phyloP scores from a whole-genome alignment of 331 rosid species.

The Erythrophleum ivorense region DNA sequence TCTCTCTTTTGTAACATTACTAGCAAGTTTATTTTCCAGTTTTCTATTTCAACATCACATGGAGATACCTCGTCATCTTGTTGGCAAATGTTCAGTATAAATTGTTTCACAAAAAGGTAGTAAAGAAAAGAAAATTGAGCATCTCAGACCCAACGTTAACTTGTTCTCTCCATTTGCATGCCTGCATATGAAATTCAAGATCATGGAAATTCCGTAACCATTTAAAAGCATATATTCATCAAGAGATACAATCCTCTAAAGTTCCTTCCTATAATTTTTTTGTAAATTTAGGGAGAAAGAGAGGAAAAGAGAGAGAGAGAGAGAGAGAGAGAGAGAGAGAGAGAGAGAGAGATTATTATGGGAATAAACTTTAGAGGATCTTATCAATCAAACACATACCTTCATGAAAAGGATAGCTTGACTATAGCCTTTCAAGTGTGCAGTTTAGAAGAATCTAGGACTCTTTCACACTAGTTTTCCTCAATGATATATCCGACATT shows the following conservation, averaged over 20 bases:
- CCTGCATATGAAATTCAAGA: neutral
- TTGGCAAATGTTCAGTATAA: slow-evolving; percentile 54
- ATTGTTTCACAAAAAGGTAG: neutral
- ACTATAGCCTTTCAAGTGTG: slow-evolving; percentile 56
- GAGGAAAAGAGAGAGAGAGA: too few species aligned
- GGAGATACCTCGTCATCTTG: slow-evolving; percentile 60
- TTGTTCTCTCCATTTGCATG: neutral
- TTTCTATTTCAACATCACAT: too few species aligned
- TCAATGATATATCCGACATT: too few species aligned
- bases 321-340: too few species aligned
- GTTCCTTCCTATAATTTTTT: too few species aligned
- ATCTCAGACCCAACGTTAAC: too few species aligned
- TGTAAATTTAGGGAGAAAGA: too few species aligned
- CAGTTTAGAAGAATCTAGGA: slow-evolving; percentile 57
- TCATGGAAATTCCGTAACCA: neutral
- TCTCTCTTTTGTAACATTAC: slow-evolving; percentile 67
- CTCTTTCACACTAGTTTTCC: too few species aligned
- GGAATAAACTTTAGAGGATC: too few species aligned
- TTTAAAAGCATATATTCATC: neutral
- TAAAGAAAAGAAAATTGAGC: too few species aligned
- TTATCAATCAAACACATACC: too few species aligned
- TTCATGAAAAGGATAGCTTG: slow-evolving; percentile 59
- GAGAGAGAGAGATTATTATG: too few species aligned
- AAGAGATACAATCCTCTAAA: slow-evolving; percentile 36
- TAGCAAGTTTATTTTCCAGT: slow-evolving; percentile 50